Percentiles rank a stretch among this genome's conserved stretches.
Evolutionary conservation across 83 land plant genomes (phyloP).

Genomic region (Picea mariana): DNA sequence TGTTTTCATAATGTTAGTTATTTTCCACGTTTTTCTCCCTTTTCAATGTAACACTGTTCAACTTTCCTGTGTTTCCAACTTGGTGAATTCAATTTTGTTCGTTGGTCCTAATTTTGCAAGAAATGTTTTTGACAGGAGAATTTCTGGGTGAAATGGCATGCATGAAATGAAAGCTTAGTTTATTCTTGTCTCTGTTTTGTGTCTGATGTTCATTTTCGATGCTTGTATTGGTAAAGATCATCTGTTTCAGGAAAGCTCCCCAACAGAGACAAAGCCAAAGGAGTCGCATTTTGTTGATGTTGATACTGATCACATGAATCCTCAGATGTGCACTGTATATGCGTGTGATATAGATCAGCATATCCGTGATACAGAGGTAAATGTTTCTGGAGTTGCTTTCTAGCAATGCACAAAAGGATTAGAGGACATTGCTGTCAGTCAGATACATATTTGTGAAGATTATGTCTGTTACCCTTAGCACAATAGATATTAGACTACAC

Average conservation of each 20-base stretch:
- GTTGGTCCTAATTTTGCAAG: not conserved
- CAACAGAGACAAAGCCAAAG: not conserved
- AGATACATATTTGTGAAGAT: not conserved
- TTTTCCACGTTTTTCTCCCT: not conserved
- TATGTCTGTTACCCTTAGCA: not conserved
- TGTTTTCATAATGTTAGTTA: not conserved
- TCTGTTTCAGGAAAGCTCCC: not conserved
- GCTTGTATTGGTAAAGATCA: not conserved
- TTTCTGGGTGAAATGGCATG: not conserved
- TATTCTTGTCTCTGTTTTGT: not conserved
- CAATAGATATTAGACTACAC: not conserved
- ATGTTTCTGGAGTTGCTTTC: not conserved
- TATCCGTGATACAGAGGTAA: constrained; percentile 82
- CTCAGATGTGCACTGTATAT: constrained; percentile 81
- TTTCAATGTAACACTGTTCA: not conserved
- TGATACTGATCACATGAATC: constrained; percentile 62
- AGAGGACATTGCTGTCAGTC: not conserved
- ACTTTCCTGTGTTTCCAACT: not conserved
- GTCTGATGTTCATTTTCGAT: not conserved
- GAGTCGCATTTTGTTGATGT: constrained; percentile 24
- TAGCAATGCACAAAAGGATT: not conserved
- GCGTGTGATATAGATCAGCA: constrained; percentile 84
- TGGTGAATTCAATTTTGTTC: not conserved
- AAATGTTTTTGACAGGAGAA: not conserved
- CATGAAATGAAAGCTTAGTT: too few relatives aligned